Conservation (phyloP, 371 early-diverging fungal species). For the Rhizopus delemar region DNA sequence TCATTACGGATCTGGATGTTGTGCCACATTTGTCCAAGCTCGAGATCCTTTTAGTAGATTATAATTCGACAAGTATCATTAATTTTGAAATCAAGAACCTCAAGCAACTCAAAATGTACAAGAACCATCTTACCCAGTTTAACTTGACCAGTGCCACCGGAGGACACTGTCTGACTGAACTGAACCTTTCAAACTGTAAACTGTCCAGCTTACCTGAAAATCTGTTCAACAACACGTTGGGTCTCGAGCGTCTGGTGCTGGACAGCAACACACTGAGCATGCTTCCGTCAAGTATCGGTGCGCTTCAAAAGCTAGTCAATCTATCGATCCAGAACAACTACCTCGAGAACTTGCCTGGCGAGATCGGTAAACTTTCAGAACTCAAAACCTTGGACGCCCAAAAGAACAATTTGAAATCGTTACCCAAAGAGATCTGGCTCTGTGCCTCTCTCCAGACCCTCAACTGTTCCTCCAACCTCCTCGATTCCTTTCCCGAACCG, state of each 20-base stretch:
- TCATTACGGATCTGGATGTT: slow-evolving; percentile 64
- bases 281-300: slow-evolving; percentile 71
- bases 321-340: slow-evolving; percentile 70
- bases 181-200: slow-evolving; percentile 76
- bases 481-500: slow-evolving; percentile 52
- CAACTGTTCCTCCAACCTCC: slow-evolving; percentile 72
- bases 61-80: slow-evolving; percentile 66
- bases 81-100: slow-evolving; percentile 49
- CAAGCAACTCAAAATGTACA: slow-evolving; percentile 52
- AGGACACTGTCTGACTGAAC: slow-evolving; percentile 38
- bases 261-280: slow-evolving; percentile 77
- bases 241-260: slow-evolving; percentile 64
- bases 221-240: slow-evolving; percentile 60
- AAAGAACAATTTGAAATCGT: slow-evolving; percentile 67
- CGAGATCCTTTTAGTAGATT: slow-evolving; percentile 65
- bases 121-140: slow-evolving; percentile 66
- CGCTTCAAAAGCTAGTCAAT: slow-evolving; percentile 51
- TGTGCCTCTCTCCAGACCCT: slow-evolving; percentile 74
- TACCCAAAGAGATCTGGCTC: slow-evolving; percentile 88
- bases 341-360: slow-evolving; percentile 40
- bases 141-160: slow-evolving; percentile 19
- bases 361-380: slow-evolving; percentile 36
- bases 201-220: slow-evolving; percentile 71
- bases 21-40: slow-evolving; percentile 59
- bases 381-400: slow-evolving; percentile 44